Percentiles rank a stretch among this genome's conserved stretches.
These are phyloP conservation scores for Amanita rubescens DNA, from an alignment of 768 basidiomycete genomes.

Conservation along the genomic window DNA sequence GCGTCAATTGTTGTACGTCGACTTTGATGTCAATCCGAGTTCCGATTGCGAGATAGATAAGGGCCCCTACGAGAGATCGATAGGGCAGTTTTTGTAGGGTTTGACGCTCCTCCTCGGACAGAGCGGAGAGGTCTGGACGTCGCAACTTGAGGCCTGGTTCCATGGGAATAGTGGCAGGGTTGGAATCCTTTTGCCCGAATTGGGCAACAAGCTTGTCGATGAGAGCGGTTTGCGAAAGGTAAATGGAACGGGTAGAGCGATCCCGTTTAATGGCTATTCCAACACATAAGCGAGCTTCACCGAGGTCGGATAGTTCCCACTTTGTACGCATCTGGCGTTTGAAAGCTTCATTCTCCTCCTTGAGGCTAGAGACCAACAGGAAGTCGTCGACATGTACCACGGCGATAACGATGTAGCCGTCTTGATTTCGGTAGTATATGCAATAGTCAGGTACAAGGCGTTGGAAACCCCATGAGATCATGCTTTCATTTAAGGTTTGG, in stretches of 20 bases:
- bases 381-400: constrained; percentile 27
- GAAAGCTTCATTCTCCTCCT: constrained; percentile 14
- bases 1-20: constrained; percentile 18
- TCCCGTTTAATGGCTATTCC: constrained; percentile 30
- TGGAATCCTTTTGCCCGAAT: background rate
- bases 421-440: constrained; percentile 17
- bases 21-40: constrained; percentile 21
- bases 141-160: background rate
- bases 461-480: constrained; percentile 8
- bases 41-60: constrained; percentile 14
- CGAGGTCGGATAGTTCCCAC: constrained; percentile 29
- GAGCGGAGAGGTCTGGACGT: background rate
- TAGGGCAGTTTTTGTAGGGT: constrained; percentile 17
- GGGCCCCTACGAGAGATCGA: constrained; percentile 13
- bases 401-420: constrained; percentile 18
- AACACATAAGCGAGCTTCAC: constrained; percentile 21
- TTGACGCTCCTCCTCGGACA: background rate
- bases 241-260: background rate
- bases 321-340: constrained; percentile 18
- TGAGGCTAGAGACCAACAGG: constrained; percentile 13
- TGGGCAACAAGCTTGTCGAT: background rate
- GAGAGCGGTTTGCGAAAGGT: background rate
- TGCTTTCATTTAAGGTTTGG: constrained; percentile 14
- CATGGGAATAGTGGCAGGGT: background rate
- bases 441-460: constrained; percentile 8